phyloP scores from a whole-genome alignment of 148 eudicot species.

The Nyssa sinensis region DNA sequence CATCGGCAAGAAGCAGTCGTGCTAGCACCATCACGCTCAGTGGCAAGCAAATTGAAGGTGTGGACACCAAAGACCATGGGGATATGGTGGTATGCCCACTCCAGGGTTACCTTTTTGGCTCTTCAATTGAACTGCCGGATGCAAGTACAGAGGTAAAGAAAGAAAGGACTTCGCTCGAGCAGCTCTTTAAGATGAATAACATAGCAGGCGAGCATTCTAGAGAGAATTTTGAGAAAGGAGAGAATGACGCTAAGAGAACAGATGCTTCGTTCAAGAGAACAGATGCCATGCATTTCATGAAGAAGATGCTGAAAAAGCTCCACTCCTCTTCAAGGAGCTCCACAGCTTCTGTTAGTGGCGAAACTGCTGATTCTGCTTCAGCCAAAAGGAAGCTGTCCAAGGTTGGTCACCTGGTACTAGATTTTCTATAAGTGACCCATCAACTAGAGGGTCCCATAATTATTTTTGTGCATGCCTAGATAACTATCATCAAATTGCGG shows the following conservation, averaged over 20 bases:
- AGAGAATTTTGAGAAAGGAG: slow-evolving; percentile 10
- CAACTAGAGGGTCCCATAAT: slow-evolving; percentile 5
- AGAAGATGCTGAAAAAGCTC: slow-evolving; percentile 39
- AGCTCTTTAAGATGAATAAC: slow-evolving; percentile 37
- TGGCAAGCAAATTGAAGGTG: slow-evolving; percentile 35
- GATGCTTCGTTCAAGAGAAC: slow-evolving; percentile 23
- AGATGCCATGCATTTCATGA: slow-evolving; percentile 20
- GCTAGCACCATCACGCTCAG: slow-evolving; percentile 41
- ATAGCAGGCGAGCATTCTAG: slow-evolving; percentile 15
- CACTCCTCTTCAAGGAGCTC: slow-evolving; percentile 26
- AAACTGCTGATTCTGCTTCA: slow-evolving; percentile 20
- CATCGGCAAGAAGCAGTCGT: slow-evolving; percentile 40
- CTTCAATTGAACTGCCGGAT: slow-evolving; percentile 34
- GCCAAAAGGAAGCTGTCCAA: background rate
- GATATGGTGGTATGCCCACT: slow-evolving; percentile 43
- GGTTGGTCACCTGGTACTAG: background rate
- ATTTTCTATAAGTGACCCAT: background rate
- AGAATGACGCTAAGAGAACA: slow-evolving; percentile 19
- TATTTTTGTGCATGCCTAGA: no score
- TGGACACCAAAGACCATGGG: slow-evolving; percentile 18
- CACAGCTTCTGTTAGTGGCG: slow-evolving; percentile 15
- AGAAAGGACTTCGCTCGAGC: slow-evolving; percentile 34
- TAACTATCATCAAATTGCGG: background rate
- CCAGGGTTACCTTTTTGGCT: slow-evolving; percentile 59
- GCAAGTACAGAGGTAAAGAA: slow-evolving; percentile 31